Evolutionary conservation across 495 filamentous ascomycete species (phyloP).

Genomic region (Aspergillus bertholletiae): DNA sequence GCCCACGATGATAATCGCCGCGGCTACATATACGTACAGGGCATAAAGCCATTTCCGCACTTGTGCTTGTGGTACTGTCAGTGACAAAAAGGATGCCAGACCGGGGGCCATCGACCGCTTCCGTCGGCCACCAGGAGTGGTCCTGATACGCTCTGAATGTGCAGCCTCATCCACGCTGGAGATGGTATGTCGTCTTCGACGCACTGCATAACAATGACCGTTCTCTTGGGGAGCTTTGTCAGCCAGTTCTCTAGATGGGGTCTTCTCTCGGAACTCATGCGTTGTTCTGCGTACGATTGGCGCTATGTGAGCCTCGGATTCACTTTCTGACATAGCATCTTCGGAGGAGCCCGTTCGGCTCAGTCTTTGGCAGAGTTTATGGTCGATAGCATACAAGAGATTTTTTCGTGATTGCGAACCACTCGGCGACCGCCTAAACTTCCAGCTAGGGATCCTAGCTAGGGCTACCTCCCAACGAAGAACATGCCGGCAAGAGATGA

Average conservation of each 20-base stretch:
- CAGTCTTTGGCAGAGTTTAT: conserved; percentile 42
- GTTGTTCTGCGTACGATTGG: conserved; percentile 26
- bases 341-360: conserved; percentile 33
- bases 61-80: conserved; percentile 74
- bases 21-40: conserved; percentile 65
- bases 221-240: conserved; percentile 26
- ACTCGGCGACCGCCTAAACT: conserved; percentile 61
- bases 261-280: conserved; percentile 17
- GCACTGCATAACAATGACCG: conserved; percentile 10
- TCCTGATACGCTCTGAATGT: conserved; percentile 35
- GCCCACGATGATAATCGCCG: conserved; percentile 60
- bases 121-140: conserved; percentile 61
- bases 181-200: conserved; percentile 51
- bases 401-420: conserved; percentile 43
- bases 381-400: conserved; percentile 50
- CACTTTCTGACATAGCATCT: conserved; percentile 40
- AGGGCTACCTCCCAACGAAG: conserved; percentile 84
- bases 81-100: conserved; percentile 68
- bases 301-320: conserved; percentile 25
- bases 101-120: conserved; percentile 65
- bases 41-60: conserved; percentile 82
- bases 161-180: conserved; percentile 37
- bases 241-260: conserved; percentile 8
- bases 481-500: conserved; percentile 68
- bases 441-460: conserved; percentile 87